These are phyloP conservation scores for Periconia sp. DNA, from an alignment of 2,329 filamentous ascomycete genomes.

Conservation along the genomic window DNA sequence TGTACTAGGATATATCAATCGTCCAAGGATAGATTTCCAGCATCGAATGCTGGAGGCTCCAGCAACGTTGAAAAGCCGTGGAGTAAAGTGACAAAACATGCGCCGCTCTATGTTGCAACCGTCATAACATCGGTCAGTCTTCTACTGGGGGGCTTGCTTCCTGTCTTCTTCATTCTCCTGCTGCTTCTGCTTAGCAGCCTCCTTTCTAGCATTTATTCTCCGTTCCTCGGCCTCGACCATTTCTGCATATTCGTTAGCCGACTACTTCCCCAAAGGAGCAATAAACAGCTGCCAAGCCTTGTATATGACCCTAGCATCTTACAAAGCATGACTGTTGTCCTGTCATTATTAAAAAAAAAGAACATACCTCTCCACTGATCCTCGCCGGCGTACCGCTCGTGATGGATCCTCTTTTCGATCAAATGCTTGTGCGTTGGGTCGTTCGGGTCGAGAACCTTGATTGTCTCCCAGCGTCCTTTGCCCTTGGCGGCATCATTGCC, in stretches of 20 bases:
- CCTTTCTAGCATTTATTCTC: conserved; percentile 58
- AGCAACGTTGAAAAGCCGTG: neutral
- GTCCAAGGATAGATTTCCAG: neutral
- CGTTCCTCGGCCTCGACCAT: conserved; percentile 84
- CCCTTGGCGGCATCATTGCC: conserved; percentile 77
- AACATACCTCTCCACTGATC: conserved; percentile 87
- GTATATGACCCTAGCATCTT: conserved; percentile 10
- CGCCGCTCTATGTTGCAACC: no score
- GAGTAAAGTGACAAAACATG: neutral
- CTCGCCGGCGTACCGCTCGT: conserved; percentile 85
- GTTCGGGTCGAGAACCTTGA: conserved; percentile 78
- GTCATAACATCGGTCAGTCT: no score
- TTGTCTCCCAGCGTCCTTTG: conserved; percentile 80
- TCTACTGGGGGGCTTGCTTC: conserved; percentile 27
- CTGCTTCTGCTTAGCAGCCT: conserved; percentile 22
- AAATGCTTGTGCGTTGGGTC: conserved; percentile 83
- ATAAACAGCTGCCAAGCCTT: conserved; percentile 8
- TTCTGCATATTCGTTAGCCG: conserved; percentile 56
- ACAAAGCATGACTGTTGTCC: conserved; percentile 17
- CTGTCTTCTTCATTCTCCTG: conserved; percentile 27
- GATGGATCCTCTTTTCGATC: conserved; percentile 86
- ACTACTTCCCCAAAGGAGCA: conserved; percentile 3
- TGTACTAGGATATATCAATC: neutral
- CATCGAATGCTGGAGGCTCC: no score
- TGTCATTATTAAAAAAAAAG: neutral